Evolutionary conservation across 2,329 filamentous ascomycete genomes (phyloP).

Genomic region (Ophiostoma populinum): DNA sequence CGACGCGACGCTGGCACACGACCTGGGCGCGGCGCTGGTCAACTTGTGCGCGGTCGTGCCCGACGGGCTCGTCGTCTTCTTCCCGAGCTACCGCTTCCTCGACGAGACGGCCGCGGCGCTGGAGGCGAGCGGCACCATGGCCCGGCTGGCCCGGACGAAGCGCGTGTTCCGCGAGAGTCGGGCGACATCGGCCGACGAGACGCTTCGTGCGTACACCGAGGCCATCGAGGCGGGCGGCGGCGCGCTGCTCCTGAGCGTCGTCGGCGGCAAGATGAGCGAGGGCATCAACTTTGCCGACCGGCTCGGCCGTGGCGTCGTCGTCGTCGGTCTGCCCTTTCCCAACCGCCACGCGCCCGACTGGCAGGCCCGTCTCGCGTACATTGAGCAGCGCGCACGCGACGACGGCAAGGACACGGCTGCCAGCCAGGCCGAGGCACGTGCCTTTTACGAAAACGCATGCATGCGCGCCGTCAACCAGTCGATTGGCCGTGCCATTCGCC

Average conservation of each 20-base stretch:
- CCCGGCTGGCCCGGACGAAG: slow-evolving; percentile 40
- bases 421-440: slow-evolving; percentile 22
- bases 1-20: slow-evolving; percentile 49
- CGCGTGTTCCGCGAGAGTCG: slow-evolving; percentile 42
- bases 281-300: slow-evolving; percentile 95
- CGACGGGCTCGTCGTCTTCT: slow-evolving; percentile 86
- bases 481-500: slow-evolving; percentile 80
- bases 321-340: slow-evolving; percentile 86
- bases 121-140: slow-evolving; percentile 31
- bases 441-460: slow-evolving; percentile 87
- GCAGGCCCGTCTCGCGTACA: slow-evolving; percentile 79
- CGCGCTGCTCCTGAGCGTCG: slow-evolving; percentile 72
- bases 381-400: slow-evolving; percentile 34
- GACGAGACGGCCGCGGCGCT: slow-evolving; percentile 52
- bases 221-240: slow-evolving; percentile 32
- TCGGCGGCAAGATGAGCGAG: slow-evolving; percentile 89
- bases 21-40: slow-evolving; percentile 58
- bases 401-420: slow-evolving; percentile 4
- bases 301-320: slow-evolving; percentile 73
- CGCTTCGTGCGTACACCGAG: slow-evolving; percentile 55
- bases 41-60: slow-evolving; percentile 59
- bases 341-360: slow-evolving; percentile 81
- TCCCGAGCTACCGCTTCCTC: slow-evolving; percentile 86
- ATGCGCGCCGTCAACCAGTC: slow-evolving; percentile 97
- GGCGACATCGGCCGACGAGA: slow-evolving; percentile 43